Conservation (phyloP, 768 basidiomycete species). For the Collybia sordida region DNA sequence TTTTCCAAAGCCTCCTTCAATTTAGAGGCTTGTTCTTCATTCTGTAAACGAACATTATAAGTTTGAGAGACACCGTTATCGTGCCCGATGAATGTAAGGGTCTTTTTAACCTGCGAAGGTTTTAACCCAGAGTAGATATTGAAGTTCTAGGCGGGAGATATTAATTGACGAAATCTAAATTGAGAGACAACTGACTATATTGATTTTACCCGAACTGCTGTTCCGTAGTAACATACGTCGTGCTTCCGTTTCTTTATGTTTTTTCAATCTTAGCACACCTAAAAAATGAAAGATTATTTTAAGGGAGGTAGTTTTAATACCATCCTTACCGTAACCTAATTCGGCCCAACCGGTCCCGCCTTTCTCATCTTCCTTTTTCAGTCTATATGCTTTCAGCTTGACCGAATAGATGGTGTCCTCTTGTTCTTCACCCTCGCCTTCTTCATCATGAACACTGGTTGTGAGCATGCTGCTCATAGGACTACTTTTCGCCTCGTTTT, state of each 20-base stretch:
- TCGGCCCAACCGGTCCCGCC: constrained; percentile 57
- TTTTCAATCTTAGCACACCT: constrained; percentile 76
- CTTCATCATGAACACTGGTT: constrained; percentile 55
- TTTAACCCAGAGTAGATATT: constrained; percentile 59
- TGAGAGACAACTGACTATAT: constrained; percentile 51
- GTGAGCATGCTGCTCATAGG: constrained; percentile 12
- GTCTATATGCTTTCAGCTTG: constrained; percentile 61
- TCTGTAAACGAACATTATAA: constrained; percentile 62
- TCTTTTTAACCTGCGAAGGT: constrained; percentile 49
- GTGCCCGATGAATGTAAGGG: constrained; percentile 69
- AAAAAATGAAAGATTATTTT: neutral
- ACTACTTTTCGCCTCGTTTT: too few species aligned
- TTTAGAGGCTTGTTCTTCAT: constrained; percentile 54
- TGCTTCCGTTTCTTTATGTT: constrained; percentile 58
- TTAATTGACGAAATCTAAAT: constrained; percentile 1
- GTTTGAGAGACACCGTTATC: constrained; percentile 57
- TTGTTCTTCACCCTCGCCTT: constrained; percentile 81
- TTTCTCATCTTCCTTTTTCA: constrained; percentile 48
- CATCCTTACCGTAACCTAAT: constrained; percentile 60
- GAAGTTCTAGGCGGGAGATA: constrained; percentile 60
- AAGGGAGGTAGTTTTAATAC: too few species aligned
- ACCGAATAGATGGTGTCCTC: constrained; percentile 65
- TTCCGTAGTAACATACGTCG: constrained; percentile 71
- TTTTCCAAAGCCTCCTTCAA: constrained; percentile 61
- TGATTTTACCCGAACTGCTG: constrained; percentile 72